phyloP scores from a whole-genome alignment of 345 rosid genomes.

The Eucalyptus marginata region DNA sequence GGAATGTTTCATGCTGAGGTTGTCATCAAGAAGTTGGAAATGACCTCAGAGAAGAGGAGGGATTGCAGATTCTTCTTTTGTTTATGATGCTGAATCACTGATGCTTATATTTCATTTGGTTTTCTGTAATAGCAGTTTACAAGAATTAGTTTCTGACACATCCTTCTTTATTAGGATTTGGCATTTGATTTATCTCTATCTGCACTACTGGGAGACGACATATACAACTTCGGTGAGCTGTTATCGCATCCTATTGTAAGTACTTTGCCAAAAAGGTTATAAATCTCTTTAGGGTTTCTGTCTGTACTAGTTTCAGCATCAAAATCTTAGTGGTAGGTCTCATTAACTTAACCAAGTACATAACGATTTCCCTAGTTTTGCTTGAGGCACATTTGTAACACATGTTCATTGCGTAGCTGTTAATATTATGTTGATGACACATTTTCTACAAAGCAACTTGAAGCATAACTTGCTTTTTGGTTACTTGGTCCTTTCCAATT shows the following conservation, averaged over 20 bases:
- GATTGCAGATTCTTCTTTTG: not conserved
- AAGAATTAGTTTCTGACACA: not conserved
- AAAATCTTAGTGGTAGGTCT: not conserved
- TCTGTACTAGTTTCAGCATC: not conserved
- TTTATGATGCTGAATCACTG: not conserved
- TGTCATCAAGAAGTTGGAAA: not conserved
- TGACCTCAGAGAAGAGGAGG: not conserved
- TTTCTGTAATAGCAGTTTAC: not conserved
- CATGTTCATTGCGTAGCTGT: not conserved
- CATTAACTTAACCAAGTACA: not conserved
- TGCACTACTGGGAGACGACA: slow-evolving; percentile 97
- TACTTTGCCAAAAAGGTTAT: not conserved
- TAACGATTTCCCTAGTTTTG: not conserved
- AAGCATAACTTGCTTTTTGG: not conserved
- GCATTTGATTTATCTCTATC: slow-evolving; percentile 96
- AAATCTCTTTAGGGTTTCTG: not conserved
- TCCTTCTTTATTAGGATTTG: slow-evolving; percentile 53
- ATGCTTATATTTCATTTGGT: not conserved
- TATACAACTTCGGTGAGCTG: slow-evolving; percentile 98
- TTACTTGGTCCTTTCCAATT: not conserved
- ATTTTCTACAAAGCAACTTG: not conserved
- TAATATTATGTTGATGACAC: not conserved
- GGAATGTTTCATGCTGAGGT: not conserved
- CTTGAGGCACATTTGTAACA: not conserved
- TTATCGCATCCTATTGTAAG: slow-evolving; percentile 99